A percentile compares a stretch with the other conserved stretches of the same genome.
These are phyloP conservation scores for Aspergillus novoparasiticus DNA, from an alignment of 2,329 filamentous ascomycete genomes.

Conservation along the genomic window DNA sequence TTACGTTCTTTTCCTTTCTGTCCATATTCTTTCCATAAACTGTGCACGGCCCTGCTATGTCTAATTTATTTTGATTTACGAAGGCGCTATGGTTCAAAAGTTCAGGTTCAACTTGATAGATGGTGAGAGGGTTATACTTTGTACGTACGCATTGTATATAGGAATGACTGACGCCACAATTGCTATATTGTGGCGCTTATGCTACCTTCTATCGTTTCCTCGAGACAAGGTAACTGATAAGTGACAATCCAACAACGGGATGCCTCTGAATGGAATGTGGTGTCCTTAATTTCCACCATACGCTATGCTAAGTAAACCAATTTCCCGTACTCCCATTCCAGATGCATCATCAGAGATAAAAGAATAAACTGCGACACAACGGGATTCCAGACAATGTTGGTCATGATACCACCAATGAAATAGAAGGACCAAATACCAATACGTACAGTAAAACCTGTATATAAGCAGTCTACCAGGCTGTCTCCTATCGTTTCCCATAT, in stretches of 20 bases:
- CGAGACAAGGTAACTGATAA: neutral
- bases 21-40: neutral
- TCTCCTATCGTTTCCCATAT: no score
- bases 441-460: neutral
- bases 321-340: neutral
- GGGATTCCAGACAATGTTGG: neutral
- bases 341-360: neutral
- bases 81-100: conserved; percentile 4
- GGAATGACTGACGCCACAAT: neutral
- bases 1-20: neutral
- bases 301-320: neutral
- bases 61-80: neutral
- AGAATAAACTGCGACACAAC: neutral
- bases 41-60: neutral
- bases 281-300: neutral
- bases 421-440: neutral
- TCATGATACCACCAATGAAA: neutral
- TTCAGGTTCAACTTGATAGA: neutral
- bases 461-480: no score
- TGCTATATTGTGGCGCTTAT: neutral
- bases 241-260: neutral
- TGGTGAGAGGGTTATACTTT: neutral
- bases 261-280: neutral
- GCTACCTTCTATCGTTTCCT: neutral
- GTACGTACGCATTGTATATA: neutral